Conservation (phyloP, 2,329 filamentous ascomycete species). For the Cladorrhinum sp. region DNA sequence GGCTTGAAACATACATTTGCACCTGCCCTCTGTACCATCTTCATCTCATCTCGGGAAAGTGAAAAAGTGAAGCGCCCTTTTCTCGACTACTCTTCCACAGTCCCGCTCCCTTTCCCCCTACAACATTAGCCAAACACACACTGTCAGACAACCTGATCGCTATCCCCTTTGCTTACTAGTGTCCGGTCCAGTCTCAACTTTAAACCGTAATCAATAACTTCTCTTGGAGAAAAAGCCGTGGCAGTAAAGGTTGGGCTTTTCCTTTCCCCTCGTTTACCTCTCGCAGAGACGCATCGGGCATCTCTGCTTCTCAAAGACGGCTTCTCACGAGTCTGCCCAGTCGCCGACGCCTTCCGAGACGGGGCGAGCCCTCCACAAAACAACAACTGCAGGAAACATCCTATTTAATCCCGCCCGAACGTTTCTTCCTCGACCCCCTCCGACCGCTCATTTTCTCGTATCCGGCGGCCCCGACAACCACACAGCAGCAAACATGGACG, state of each 20-base stretch:
- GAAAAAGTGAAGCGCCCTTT: neutral
- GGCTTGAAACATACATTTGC: slow-evolving; percentile 9
- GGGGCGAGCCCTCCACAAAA: slow-evolving; percentile 27
- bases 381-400: slow-evolving; percentile 38
- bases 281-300: slow-evolving; percentile 24
- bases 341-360: slow-evolving; percentile 27
- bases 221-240: neutral
- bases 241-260: slow-evolving; percentile 6
- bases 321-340: slow-evolving; percentile 25
- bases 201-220: neutral
- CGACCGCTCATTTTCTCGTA: slow-evolving; percentile 30
- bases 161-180: neutral
- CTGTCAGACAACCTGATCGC: neutral
- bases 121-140: neutral
- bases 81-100: neutral
- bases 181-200: neutral
- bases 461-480: slow-evolving; percentile 17
- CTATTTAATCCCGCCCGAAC: slow-evolving; percentile 40
- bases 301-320: slow-evolving; percentile 27
- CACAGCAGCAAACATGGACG: slow-evolving; percentile 64
- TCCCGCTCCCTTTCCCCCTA: neutral
- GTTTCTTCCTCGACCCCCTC: slow-evolving; percentile 33
- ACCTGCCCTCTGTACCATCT: neutral
- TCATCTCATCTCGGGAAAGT: neutral
- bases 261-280: slow-evolving; percentile 4